Percentiles rank a stretch among this genome's conserved stretches.
These are phyloP conservation scores for Penicillium antarcticum DNA, from an alignment of 495 filamentous ascomycete genomes.

Conservation along the genomic window DNA sequence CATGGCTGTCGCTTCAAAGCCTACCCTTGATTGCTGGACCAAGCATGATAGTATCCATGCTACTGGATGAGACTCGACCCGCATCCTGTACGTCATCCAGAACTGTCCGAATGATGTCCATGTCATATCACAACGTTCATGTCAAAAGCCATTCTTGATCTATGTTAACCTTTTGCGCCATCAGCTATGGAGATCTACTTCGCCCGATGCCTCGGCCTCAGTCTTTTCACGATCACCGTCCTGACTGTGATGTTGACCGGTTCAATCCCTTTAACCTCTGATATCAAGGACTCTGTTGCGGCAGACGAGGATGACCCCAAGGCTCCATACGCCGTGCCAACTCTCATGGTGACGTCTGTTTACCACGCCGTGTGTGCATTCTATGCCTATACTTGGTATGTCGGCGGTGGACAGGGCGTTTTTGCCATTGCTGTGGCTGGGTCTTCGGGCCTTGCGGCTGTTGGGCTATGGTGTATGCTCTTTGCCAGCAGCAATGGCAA, in stretches of 20 bases:
- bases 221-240: conserved; percentile 61
- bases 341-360: conserved; percentile 59
- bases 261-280: conserved; percentile 64
- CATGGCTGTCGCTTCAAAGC: conserved; percentile 67
- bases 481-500: conserved; percentile 64
- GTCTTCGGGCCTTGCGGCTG: conserved; percentile 50
- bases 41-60: conserved; percentile 59
- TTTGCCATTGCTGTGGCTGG: conserved; percentile 54
- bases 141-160: not conserved
- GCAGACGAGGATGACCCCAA: conserved; percentile 51
- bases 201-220: conserved; percentile 64
- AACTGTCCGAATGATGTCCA: not conserved
- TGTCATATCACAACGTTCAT: no score
- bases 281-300: conserved; percentile 36
- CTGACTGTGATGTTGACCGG: conserved; percentile 70
- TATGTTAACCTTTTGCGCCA: not conserved
- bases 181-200: conserved; percentile 71
- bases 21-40: conserved; percentile 62
- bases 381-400: conserved; percentile 66
- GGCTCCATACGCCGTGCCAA: conserved; percentile 67
- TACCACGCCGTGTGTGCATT: conserved; percentile 64
- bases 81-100: conserved; percentile 45
- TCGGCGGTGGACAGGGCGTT: conserved; percentile 43
- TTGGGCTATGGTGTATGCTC: conserved; percentile 72
- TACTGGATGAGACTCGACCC: conserved; percentile 56